Base-by-base conservation (phyloP, 768 basidiomycete species). In the Wakefieldia striispora region DNA sequence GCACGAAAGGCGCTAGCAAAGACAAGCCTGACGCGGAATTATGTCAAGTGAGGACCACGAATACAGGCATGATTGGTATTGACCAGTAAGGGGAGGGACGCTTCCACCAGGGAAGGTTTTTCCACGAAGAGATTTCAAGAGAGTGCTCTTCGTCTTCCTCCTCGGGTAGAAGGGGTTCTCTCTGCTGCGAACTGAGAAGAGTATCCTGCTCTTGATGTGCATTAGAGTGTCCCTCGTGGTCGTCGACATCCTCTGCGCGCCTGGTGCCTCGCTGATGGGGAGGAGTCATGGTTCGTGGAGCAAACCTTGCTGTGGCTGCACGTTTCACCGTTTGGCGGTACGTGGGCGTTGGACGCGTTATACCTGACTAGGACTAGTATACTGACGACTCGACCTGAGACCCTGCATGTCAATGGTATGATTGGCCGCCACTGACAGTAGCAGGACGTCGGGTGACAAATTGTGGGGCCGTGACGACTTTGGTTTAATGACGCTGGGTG, bases 61-160 rank as follows among this genome's bases (percentile, higher is more conserved):
- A 35, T 12, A 33, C 14, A 16, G 12, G 21, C 5, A 33, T 14
- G 49, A 29, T 13, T 47, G 3, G 23, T 13, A 69, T 80, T 57
- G 55, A 89, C 90, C 88, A 91, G 70, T 73, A 77, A 0, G 86
- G 75, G 0, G 88, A 88, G 3, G 89, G 86, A 36, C 77, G 71
- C 68, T 73, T 88, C 79, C 84, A 90, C 88, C 88, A 91, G 4
- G 87, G 83, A 40, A 76, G 71, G 3, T 36, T 55, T 49, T 63
- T 59, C 53, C 67, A 58, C 43, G 60, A 54, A 0, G 43, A 43
- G 16, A 63, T 43, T 31, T 67, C 60, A 26, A 65, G 64, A 17
- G 58, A 59, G 40, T 73, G 69, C 3, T 49, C 47, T 27, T 61
- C 54, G 13, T 67, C 63, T 24, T 70, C 66, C 17, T 62, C 45